Percentiles rank a stretch among this genome's conserved stretches.
Conservation (phyloP, 176 grass and related monocot genomes). For the Aegilops umbellulata region DNA sequence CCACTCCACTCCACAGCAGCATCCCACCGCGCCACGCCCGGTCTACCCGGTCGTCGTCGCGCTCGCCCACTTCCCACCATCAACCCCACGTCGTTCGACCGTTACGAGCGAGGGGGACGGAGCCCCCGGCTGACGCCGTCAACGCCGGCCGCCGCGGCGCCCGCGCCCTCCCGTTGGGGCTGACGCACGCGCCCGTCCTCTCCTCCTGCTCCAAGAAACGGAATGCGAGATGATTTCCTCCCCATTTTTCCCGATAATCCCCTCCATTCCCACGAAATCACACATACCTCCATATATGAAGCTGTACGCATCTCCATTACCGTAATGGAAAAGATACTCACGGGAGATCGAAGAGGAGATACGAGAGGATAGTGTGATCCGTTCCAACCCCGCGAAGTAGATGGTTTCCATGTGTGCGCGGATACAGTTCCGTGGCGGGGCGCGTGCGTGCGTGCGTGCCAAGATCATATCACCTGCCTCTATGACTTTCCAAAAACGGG, state of each 20-base stretch:
- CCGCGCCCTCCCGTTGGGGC: conserved; percentile 18
- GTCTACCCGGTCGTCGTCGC: background rate
- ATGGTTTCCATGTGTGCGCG: background rate
- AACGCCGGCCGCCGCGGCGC: background rate
- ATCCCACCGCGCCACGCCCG: no score
- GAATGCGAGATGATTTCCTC: background rate
- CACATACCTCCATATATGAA: fast-evolving
- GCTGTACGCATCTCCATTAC: background rate
- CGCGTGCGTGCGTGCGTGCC: no score
- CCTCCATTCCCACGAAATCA: background rate
- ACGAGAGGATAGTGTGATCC: background rate
- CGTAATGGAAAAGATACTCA: background rate
- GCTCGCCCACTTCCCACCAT: conserved; percentile 10
- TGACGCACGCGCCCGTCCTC: background rate
- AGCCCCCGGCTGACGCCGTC: conserved; percentile 34
- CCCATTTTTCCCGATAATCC: background rate
- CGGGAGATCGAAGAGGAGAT: background rate
- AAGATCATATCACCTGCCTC: background rate
- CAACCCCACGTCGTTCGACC: conserved; percentile 21
- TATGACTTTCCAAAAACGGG: conserved; percentile 14
- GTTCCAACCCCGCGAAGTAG: background rate
- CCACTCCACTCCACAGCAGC: background rate
- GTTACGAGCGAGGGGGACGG: conserved; percentile 16
- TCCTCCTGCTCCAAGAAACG: background rate
- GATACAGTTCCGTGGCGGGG: background rate